phyloP scores from a whole-genome alignment of 495 filamentous ascomycete species.

The Daldinia vernicosa region DNA sequence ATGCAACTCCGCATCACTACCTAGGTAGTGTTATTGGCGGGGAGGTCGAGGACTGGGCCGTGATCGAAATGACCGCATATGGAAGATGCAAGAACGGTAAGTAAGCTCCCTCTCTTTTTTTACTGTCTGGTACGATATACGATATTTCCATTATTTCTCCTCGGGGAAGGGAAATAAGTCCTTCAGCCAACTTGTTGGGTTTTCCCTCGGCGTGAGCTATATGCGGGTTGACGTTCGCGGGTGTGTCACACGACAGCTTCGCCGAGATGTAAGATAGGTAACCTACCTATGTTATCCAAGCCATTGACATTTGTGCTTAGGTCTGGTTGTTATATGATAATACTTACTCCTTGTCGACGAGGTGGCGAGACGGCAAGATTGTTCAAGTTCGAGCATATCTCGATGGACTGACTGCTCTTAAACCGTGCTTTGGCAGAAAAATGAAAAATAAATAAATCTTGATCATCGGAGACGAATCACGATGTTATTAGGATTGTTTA shows the following conservation, averaged over 20 bases:
- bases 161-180: neutral
- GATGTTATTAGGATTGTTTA: neutral
- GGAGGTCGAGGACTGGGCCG: conserved; percentile 18
- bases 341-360: conserved; percentile 17
- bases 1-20: conserved; percentile 10
- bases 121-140: neutral
- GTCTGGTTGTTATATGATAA: conserved; percentile 9
- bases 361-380: conserved; percentile 21
- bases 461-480: neutral
- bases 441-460: neutral
- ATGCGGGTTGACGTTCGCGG: conserved; percentile 1
- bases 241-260: conserved; percentile 1
- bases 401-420: conserved; percentile 16
- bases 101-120: conserved; percentile 3
- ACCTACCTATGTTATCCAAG: no score
- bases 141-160: neutral
- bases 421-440: conserved; percentile 9
- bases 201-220: neutral
- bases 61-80: conserved; percentile 17
- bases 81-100: conserved; percentile 23
- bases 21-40: conserved; percentile 16
- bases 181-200: neutral
- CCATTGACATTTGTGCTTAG: neutral
- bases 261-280: neutral
- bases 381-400: conserved; percentile 21